These are phyloP conservation scores for Vicia villosa DNA, from an alignment of 306 rosid genomes.

Conservation along the genomic window DNA sequence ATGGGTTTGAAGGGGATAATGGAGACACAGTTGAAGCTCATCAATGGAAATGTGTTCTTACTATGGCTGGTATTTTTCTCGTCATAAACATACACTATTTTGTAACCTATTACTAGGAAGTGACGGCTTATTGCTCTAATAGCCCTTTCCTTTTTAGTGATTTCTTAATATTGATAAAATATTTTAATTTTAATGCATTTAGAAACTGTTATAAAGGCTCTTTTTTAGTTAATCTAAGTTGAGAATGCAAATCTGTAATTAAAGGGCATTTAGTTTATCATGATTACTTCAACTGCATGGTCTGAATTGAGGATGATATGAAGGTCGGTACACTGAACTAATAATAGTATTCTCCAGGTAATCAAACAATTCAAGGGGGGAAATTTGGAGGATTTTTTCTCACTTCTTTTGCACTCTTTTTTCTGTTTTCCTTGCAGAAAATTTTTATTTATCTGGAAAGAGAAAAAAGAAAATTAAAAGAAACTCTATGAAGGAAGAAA, in stretches of 20 bases:
- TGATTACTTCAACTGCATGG: constrained; percentile 13
- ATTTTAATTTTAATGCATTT: constrained; percentile 24
- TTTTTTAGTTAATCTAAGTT: not conserved
- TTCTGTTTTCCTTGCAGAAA: constrained; percentile 4
- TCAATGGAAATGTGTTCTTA: constrained; percentile 84
- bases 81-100: constrained; percentile 18
- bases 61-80: constrained; percentile 68
- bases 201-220: constrained; percentile 12
- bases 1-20: constrained; percentile 61
- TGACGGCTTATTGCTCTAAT: constrained; percentile 20
- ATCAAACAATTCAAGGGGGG: constrained; percentile 16
- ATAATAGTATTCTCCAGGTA: not conserved
- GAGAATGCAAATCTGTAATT: constrained; percentile 10
- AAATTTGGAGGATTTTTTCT: constrained; percentile 25
- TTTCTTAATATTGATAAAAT: constrained; percentile 18
- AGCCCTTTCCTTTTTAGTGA: constrained; percentile 18
- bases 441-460: constrained; percentile 11
- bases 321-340: constrained; percentile 19
- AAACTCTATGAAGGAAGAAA: constrained; percentile 23
- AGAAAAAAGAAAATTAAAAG: not conserved
- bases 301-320: constrained; percentile 21
- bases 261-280: constrained; percentile 10
- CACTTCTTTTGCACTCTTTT: constrained; percentile 13
- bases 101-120: constrained; percentile 29
- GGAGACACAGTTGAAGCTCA: constrained; percentile 89